Conservation (phyloP, 768 basidiomycete species). For the Boletus rex-veris region DNA sequence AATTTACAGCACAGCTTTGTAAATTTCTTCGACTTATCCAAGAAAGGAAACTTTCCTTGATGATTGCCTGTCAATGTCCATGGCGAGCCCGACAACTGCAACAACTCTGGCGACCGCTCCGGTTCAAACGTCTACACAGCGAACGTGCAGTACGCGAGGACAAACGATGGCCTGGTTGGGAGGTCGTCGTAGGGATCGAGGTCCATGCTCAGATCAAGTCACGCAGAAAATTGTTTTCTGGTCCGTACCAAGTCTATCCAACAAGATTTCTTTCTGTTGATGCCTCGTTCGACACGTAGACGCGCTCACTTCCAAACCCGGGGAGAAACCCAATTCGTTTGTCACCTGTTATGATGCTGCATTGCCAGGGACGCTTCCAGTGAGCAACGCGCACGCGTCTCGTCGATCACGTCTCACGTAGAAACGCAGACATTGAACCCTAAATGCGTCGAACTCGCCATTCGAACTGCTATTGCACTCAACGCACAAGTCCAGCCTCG, state of each 20-base stretch:
- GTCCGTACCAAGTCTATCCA: constrained; percentile 32
- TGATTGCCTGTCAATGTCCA: constrained; percentile 20
- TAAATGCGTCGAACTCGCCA: constrained; percentile 71
- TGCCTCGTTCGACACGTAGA: constrained; percentile 26
- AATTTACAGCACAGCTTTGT: no score
- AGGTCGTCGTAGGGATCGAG: constrained; percentile 89
- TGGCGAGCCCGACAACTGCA: constrained; percentile 13
- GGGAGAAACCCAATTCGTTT: constrained; percentile 64
- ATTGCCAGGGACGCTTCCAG: constrained; percentile 90
- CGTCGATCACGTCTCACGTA: neutral
- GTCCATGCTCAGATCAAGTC: constrained; percentile 94
- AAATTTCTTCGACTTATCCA: no score
- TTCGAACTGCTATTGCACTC: constrained; percentile 80
- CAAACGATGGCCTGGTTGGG: constrained; percentile 78
- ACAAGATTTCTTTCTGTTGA: neutral
- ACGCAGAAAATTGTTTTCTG: constrained; percentile 83
- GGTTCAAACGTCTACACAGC: neutral
- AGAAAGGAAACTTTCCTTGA: constrained; percentile 19
- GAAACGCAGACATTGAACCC: constrained; percentile 44
- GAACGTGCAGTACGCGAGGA: constrained; percentile 14
- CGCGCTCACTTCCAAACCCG: constrained; percentile 39
- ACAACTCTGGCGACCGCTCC: constrained; percentile 9
- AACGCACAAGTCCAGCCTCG: constrained; percentile 56
- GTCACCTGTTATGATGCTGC: constrained; percentile 84
- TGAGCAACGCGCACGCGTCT: constrained; percentile 35